A percentile compares a stretch with the other conserved stretches of the same genome.
These are phyloP conservation scores for Beta vulgaris DNA, from an alignment of 148 eudicot genomes.

Conservation along the genomic window DNA sequence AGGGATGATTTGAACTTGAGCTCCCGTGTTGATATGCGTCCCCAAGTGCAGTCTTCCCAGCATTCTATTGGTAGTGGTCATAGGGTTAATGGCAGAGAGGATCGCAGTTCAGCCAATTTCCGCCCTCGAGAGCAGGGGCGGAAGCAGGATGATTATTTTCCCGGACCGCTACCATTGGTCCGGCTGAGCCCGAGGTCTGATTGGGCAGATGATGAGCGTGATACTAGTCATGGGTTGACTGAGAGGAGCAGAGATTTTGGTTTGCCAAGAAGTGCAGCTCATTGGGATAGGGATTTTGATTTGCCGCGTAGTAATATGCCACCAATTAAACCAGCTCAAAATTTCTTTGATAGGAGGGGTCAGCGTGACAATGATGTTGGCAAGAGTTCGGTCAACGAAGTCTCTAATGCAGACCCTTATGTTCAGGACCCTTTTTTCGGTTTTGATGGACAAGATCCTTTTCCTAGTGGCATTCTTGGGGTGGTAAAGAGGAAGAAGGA, in stretches of 20 bases:
- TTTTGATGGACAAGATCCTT: constrained; percentile 74
- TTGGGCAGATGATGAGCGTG: constrained; percentile 99
- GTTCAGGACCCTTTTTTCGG: constrained; percentile 52
- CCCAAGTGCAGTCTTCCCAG: constrained; percentile 40
- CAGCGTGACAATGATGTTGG: constrained; percentile 60
- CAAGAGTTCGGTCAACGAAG: constrained; percentile 49
- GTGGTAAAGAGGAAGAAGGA: constrained; percentile 83
- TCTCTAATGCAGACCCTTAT: constrained; percentile 47
- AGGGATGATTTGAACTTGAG: constrained; percentile 39
- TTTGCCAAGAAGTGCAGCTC: constrained; percentile 48
- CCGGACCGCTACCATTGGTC: constrained; percentile 73
- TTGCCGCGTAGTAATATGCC: constrained; percentile 56
- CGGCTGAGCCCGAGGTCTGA: constrained; percentile 81
- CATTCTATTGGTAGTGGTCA: constrained; percentile 30
- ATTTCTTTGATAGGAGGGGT: constrained; percentile 51
- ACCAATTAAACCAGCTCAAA: constrained; percentile 59
- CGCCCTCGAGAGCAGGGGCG: constrained; percentile 37
- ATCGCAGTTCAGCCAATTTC: constrained; percentile 33
- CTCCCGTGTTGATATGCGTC: constrained; percentile 42
- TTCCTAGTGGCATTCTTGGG: constrained; percentile 61
- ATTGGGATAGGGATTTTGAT: constrained; percentile 90
- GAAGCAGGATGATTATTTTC: constrained; percentile 56
- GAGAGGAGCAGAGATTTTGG: constrained; percentile 60
- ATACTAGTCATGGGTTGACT: constrained; percentile 66
- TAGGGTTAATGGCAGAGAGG: constrained; percentile 32